Conservation (phyloP, 108 stramenopile species). For the Conticribra weissflogii region DNA sequence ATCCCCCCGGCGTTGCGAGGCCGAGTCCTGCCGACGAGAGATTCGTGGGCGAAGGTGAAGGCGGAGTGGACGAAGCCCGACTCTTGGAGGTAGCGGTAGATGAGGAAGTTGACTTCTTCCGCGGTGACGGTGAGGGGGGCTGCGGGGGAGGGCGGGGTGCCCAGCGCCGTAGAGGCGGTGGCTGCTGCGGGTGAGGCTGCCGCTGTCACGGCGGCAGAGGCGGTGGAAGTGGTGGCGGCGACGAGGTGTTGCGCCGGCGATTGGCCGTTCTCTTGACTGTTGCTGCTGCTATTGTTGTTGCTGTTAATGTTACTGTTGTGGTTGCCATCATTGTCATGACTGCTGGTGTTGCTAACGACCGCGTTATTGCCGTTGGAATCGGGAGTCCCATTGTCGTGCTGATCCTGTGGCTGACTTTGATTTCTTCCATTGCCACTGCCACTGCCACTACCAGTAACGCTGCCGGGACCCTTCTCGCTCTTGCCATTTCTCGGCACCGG, state of each 20-base stretch:
- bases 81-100: slow-evolving; percentile 92
- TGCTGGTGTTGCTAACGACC: too few relatives aligned
- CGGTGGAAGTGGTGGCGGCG: background rate
- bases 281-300: background rate
- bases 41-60: slow-evolving; percentile 95
- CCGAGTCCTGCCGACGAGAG: slow-evolving; percentile 78
- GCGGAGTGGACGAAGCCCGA: slow-evolving; percentile 94
- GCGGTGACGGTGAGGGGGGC: slow-evolving; percentile 62
- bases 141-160: too few relatives aligned
- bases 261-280: slow-evolving; percentile 9
- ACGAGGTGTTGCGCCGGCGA: background rate
- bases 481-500: background rate
- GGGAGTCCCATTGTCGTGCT: background rate
- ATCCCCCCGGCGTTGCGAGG: slow-evolving; percentile 69
- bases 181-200: slow-evolving; percentile 16
- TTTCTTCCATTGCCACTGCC: background rate
- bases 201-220: slow-evolving; percentile 9
- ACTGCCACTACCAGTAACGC: too few relatives aligned
- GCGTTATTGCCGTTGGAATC: too few relatives aligned
- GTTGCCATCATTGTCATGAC: background rate
- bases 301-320: background rate
- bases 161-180: slow-evolving; percentile 11
- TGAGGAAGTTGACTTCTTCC: slow-evolving; percentile 94
- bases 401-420: background rate
- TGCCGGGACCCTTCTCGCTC: background rate